These are phyloP conservation scores for Capsicum baccatum DNA, from an alignment of 257 asterid genomes.

Conservation along the genomic window DNA sequence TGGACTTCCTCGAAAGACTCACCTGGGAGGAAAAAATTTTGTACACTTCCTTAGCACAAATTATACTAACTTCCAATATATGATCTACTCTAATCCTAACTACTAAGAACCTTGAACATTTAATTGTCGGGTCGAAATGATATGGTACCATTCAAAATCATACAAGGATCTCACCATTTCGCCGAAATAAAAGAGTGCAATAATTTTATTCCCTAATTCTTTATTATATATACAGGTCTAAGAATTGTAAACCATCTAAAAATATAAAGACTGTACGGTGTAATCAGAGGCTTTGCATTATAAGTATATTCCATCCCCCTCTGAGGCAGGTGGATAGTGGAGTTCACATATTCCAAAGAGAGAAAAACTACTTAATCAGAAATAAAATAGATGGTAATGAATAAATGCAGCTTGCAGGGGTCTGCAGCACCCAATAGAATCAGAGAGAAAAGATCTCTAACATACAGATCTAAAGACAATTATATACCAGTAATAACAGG, in stretches of 20 bases:
- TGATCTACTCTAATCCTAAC: neutral
- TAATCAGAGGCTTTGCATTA: neutral
- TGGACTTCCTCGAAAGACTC: too few species aligned
- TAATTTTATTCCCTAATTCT: neutral
- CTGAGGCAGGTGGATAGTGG: constrained; percentile 4
- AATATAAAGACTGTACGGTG: neutral
- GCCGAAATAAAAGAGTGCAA: neutral
- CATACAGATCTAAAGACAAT: neutral
- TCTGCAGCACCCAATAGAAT: neutral
- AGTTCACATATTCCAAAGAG: neutral
- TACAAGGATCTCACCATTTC: neutral
- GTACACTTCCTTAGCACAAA: too few species aligned
- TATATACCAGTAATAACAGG: neutral
- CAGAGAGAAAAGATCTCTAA: neutral
- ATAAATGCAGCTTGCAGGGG: neutral
- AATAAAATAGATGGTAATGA: neutral
- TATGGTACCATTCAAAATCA: neutral
- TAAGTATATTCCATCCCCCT: neutral
- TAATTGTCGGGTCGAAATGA: neutral
- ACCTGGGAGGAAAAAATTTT: too few species aligned
- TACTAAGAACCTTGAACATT: neutral
- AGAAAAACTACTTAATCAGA: neutral
- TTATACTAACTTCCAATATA: too few species aligned
- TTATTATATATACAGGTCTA: neutral
- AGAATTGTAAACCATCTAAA: neutral